These are phyloP conservation scores for Backusella luteola DNA, from an alignment of 192 early-diverging fungal genomes.

Conservation along the genomic window DNA sequence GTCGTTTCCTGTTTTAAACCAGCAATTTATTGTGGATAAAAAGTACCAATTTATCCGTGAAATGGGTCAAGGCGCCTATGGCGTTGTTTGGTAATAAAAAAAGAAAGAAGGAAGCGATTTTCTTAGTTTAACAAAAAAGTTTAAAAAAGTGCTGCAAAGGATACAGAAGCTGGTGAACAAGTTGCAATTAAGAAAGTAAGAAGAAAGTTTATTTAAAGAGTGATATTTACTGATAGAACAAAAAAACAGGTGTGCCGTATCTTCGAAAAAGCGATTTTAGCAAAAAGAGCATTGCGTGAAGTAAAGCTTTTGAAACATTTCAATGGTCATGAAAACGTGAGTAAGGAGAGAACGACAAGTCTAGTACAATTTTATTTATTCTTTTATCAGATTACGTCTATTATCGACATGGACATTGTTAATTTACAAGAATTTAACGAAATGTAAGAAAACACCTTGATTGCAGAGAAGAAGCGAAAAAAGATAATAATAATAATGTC, in stretches of 20 bases:
- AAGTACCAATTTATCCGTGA: slow-evolving; percentile 76
- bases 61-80: slow-evolving; percentile 91
- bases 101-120: background rate
- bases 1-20: slow-evolving; percentile 31
- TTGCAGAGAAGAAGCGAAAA: background rate
- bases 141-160: slow-evolving; percentile 41
- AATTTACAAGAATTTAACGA: slow-evolving; percentile 88
- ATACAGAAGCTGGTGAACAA: slow-evolving; percentile 41
- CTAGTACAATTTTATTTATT: background rate
- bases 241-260: slow-evolving; percentile 36
- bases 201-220: background rate
- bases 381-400: slow-evolving; percentile 38
- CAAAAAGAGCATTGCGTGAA: slow-evolving; percentile 73
- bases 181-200: slow-evolving; percentile 71
- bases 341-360: slow-evolving; percentile 1
- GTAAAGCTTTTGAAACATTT: slow-evolving; percentile 70
- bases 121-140: slow-evolving; percentile 7
- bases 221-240: background rate
- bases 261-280: slow-evolving; percentile 67
- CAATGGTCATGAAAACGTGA: slow-evolving; percentile 73
- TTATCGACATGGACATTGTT: slow-evolving; percentile 87
- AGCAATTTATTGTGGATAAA: slow-evolving; percentile 49
- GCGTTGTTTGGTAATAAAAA: slow-evolving; percentile 41
- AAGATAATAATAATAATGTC: background rate
- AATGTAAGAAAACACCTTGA: slow-evolving; percentile 51